Evolutionary conservation across 2,329 filamentous ascomycete species (phyloP).

Genomic region (Elsinoe batatas): DNA sequence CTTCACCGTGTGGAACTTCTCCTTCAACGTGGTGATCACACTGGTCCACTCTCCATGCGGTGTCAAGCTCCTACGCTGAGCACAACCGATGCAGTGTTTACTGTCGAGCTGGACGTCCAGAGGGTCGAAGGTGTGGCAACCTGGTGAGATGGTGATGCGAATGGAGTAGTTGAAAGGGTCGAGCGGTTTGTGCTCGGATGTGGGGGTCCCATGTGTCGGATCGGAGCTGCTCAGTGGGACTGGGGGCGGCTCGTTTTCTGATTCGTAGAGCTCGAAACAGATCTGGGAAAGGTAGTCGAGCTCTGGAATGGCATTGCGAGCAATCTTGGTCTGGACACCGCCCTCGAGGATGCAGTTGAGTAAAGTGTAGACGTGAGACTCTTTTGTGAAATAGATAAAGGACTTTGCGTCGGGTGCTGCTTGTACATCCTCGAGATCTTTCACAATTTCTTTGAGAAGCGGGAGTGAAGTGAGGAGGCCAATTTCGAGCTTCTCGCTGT

Average conservation of each 20-base stretch:
- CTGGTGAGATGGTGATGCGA: conserved; percentile 88
- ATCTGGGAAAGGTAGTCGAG: conserved; percentile 97
- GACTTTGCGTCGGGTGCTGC: conserved; percentile 88
- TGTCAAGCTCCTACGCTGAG: conserved; percentile 80
- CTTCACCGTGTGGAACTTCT: conserved; percentile 75
- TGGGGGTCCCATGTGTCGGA: conserved; percentile 12
- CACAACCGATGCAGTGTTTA: conserved; percentile 90
- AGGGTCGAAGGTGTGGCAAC: conserved; percentile 92
- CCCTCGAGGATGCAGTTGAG: conserved; percentile 97
- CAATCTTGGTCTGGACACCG: conserved; percentile 93
- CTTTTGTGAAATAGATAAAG: conserved; percentile 99
- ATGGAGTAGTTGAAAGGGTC: conserved; percentile 89
- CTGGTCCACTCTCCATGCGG: conserved; percentile 91
- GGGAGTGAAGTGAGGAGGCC: conserved; percentile 88
- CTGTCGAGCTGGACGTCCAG: conserved; percentile 93
- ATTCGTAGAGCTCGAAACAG: conserved; percentile 96
- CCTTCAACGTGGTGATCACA: conserved; percentile 88
- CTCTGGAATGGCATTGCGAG: conserved; percentile 88
- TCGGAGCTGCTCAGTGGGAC: not conserved
- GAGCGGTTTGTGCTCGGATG: conserved; percentile 45
- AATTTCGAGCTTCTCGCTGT: conserved; percentile 96
- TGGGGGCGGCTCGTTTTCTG: conserved; percentile 51
- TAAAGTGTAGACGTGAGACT: conserved; percentile 96
- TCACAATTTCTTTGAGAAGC: conserved; percentile 89
- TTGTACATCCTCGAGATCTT: conserved; percentile 93